Evolutionary conservation across 192 early-diverging fungal genomes (phyloP).

Genomic region (Coemansia sp.): DNA sequence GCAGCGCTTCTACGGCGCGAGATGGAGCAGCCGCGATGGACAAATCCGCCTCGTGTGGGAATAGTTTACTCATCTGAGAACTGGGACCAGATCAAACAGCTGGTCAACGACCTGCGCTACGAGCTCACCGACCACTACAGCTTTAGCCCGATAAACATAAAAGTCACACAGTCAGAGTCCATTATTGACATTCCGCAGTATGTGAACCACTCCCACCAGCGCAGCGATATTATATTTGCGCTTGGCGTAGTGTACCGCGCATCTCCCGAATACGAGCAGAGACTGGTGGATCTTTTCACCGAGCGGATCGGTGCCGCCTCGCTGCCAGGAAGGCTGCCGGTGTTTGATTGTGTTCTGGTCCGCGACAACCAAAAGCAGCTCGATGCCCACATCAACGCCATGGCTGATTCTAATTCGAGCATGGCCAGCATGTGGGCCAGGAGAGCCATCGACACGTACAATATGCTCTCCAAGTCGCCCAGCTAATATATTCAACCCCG

Average conservation of each 20-base stretch:
- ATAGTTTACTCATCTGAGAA: conserved; percentile 39
- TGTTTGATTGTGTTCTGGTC: conserved; percentile 49
- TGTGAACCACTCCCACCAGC: conserved; percentile 22
- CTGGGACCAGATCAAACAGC: conserved; percentile 27
- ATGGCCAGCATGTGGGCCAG: conserved; percentile 35
- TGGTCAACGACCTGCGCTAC: conserved; percentile 49
- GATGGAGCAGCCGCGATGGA: conserved; percentile 18
- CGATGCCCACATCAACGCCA: background rate
- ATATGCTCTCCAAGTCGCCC: conserved; percentile 23
- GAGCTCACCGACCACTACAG: conserved; percentile 33
- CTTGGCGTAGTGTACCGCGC: conserved; percentile 29
- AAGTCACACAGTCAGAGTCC: conserved; percentile 33
- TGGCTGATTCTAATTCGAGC: background rate
- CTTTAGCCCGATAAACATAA: conserved; percentile 36
- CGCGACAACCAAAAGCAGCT: conserved; percentile 19
- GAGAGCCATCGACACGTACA: conserved; percentile 36
- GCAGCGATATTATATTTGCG: conserved; percentile 45
- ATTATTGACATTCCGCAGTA: conserved; percentile 37
- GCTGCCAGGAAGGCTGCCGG: conserved; percentile 16
- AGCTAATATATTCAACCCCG: conserved; percentile 6
- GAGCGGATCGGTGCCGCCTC: conserved; percentile 12
- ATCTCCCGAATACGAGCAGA: conserved; percentile 19
- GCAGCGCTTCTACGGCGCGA: conserved; percentile 23
- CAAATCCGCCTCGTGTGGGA: conserved; percentile 20
- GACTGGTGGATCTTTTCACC: conserved; percentile 25